Evolutionary conservation across 2,329 filamentous ascomycete genomes (phyloP), one percentile per base, ranked within the genome.

Genomic region (Hypoxylon sp.): DNA sequence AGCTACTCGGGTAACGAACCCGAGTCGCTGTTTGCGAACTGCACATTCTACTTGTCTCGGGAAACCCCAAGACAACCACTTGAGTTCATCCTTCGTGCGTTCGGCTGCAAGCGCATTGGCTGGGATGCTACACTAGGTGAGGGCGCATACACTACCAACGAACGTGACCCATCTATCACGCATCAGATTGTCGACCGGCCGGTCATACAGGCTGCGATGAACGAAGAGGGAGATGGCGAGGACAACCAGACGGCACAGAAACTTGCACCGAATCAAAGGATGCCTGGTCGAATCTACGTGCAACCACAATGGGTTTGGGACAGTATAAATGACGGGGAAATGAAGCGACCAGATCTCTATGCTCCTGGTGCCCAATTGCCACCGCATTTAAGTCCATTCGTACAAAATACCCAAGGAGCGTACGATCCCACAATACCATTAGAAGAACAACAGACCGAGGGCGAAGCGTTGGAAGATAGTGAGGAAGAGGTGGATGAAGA

Each of bases 301-400:
- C 96, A 99, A 83, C 96, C 96, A 19, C 96, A 99, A 79, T 99
- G 97, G 95, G 90, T 99, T 3, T 99, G 96, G 96, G 96, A 99
- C 78, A 95, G 93, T 76, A 84, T 97, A 79, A 99, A 99, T 79
- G 93, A 96, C 50, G 93, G 94, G 70, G 94, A 95, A 80, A 84
- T 99, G 62, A 90, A 98, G 79, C 88, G 92, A 72, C 89, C 94
- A 33, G 94, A 98, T 77, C 82, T 94, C 37, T 99, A 99, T 77
- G 93, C 91, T 0, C 96, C 96, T 1, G 96, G 96, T 17, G 92
- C 94, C 17, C 91, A 93, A 73, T 85, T 99, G 33, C 96, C 96
- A 22, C 96, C 96, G 11, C 96, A 99, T 85, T 82, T 99, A 74
- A 98, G 94, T 80, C 96, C 96, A 26, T 99, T 97, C 86, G 94